Evolutionary conservation across 768 basidiomycete genomes (phyloP), one percentile per base, ranked within the genome.

Genomic region (Boletales sp.): DNA sequence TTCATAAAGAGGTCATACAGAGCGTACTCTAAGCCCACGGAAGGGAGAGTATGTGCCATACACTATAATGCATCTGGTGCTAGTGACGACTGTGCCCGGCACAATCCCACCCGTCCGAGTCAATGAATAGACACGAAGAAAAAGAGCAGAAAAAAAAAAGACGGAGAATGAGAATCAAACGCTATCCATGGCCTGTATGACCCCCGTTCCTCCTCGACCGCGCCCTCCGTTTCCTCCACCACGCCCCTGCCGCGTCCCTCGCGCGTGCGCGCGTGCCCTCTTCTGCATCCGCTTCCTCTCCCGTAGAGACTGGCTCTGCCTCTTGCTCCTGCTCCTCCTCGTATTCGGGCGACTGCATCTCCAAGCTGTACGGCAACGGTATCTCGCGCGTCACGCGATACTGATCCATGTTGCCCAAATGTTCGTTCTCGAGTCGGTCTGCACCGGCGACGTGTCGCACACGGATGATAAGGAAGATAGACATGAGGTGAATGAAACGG

Each of bases 321-420:
- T 73, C 70, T 28, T 28, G 25, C 25, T 34, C 34, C 0, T 70
- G 72, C 14, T 78, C 77, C 11, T 75, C 72, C 2, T 74, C 77
- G 8, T 78, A 76, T 17, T 75, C 75, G 25, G 71, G 66, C 41
- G 81, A 76, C 40, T 73, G 65, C 28, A 57, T 53, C 45, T 84
- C 80, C 45, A 83, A 72, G 3, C 70, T 70, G 66, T 94, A 94
- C 2, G 90, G 91, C 31, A 94, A 67, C 0, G 90, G 88, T 8
- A 94, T 84, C 60, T 96, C 90, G 30, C 86, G 76, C 1, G 89
- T 92, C 28, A 89, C 84, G 17, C 91, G 87, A 64, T 93, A 95
- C 59, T 93, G 91, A 79, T 94, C 93, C 67, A 91, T 82, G 66
- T 94, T 94, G 75, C 92, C 91, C n/a, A 94, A 73, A 54, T 95